Base-by-base conservation (phyloP, 371 early-diverging fungal species). In the Syncephalastrum monosporum region DNA sequence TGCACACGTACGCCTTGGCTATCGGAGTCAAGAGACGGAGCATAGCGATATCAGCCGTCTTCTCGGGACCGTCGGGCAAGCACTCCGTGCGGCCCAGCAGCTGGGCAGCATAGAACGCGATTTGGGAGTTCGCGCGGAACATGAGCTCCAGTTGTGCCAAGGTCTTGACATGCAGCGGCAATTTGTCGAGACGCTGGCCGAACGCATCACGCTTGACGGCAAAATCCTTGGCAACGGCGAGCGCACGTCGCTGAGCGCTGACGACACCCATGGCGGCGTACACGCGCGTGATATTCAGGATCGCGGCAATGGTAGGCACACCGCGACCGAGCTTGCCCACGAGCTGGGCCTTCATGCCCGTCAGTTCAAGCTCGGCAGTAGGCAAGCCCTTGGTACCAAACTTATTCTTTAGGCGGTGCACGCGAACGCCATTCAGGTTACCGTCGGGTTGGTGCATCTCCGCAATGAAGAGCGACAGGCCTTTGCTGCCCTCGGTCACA, bases 361-460 rank as follows among this genome's bases (percentile, higher is more conserved):
- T 59, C 29, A 88, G 56, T 57, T 83, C 77, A 38, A 88, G 69
- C 54, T 90, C 90, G 8, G 90, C 90, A n/a, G 90, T 90, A 12
- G 88, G 88, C 25, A 90, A 64, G 16, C 82, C 80, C 44, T 82
- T 83, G 23, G 88, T 88, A 4, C 87, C 87, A 44, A 78, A 77
- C 64, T 87, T 88, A 56, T 88, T 75, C 63, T 88, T 88, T 42
- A 87, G 57, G 1, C 87, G 78, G 41, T 83, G 83, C 19, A 87
- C 80, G 21, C 79, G 68, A 25, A 86, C 81, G 8, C 84, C 84
- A 44, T 87, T 85, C 53, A 86, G 55, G 38, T 71, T 67, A 5
- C 84, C 86, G 21, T 80, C 64, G 1, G 72, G 73, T 15, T 77
- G 56, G 44, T 83, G 72, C 63, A 89, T 77, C 45, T 77, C 62